A percentile compares a stretch with the other conserved stretches of the same genome.
phyloP scores from a whole-genome alignment of 345 rosid genomes.

The Aquilaria malaccensis region DNA sequence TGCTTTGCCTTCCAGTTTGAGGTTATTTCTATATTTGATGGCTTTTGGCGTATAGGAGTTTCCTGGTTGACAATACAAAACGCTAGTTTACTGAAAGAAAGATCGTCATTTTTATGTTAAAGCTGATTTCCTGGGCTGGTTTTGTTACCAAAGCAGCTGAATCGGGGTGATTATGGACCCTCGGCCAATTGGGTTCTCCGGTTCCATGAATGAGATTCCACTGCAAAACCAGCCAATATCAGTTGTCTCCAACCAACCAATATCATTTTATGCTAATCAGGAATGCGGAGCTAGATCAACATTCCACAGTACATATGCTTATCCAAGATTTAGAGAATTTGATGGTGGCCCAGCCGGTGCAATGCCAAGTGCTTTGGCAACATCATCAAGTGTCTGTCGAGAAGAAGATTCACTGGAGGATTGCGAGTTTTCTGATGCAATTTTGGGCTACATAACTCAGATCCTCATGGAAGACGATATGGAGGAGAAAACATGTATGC shows the following conservation, averaged over 20 bases:
- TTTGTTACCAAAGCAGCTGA: neutral
- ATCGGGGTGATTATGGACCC: slow-evolving; percentile 51
- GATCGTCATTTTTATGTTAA: neutral
- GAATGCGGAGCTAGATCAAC: slow-evolving; percentile 28
- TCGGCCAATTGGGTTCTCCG: slow-evolving; percentile 23
- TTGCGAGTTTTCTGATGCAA: slow-evolving; percentile 76
- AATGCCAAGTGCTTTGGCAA: slow-evolving; percentile 8
- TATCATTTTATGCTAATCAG: slow-evolving; percentile 32
- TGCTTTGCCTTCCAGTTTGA: too few species aligned
- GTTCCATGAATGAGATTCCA: slow-evolving; percentile 26
- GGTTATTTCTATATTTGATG: neutral
- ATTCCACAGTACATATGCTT: slow-evolving; percentile 19
- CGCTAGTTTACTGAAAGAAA: slow-evolving; percentile 1
- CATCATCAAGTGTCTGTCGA: slow-evolving; percentile 9
- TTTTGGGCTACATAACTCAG: slow-evolving; percentile 74
- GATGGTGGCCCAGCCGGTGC: slow-evolving; percentile 20
- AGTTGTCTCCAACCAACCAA: slow-evolving; percentile 22
- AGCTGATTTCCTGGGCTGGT: neutral
- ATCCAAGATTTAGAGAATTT: slow-evolving; percentile 27
- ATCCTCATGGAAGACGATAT: slow-evolving; percentile 88
- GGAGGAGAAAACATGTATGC: slow-evolving; percentile 72
- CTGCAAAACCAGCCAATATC: neutral
- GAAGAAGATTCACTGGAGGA: slow-evolving; percentile 55
- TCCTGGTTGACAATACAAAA: neutral
- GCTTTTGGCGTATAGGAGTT: slow-evolving; percentile 5